These are phyloP conservation scores for Cladophialophora bantiana DNA, from an alignment of 2,329 filamentous ascomycete genomes.

Conservation along the genomic window DNA sequence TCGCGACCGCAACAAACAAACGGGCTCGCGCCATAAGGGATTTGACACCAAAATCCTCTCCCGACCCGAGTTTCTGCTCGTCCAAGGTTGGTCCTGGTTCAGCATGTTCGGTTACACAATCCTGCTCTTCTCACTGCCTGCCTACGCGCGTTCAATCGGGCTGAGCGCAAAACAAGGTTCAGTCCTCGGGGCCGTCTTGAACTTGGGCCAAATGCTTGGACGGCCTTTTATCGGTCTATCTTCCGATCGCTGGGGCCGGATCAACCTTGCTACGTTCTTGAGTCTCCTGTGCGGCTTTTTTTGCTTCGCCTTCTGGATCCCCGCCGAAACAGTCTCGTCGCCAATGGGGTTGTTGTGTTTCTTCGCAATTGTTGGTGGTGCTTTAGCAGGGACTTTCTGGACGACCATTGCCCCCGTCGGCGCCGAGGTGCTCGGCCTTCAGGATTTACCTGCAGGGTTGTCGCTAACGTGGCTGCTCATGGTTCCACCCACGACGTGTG, in stretches of 20 bases:
- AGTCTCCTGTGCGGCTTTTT: conserved; percentile 65
- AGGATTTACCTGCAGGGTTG: conserved; percentile 63
- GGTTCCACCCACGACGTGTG: conserved; percentile 58
- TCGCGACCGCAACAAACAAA: conserved; percentile 64
- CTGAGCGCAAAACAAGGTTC: conserved; percentile 66
- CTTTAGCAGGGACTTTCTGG: conserved; percentile 68
- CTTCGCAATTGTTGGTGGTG: conserved; percentile 65
- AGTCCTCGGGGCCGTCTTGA: conserved; percentile 68
- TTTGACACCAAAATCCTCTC: conserved; percentile 63
- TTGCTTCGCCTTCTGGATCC: conserved; percentile 68
- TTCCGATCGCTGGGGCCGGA: conserved; percentile 65
- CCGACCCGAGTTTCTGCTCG: conserved; percentile 62
- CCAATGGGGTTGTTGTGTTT: conserved; percentile 60
- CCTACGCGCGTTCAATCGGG: conserved; percentile 66
- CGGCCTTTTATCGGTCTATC: conserved; percentile 69
- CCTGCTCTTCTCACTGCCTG: conserved; percentile 68
- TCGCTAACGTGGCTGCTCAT: conserved; percentile 67
- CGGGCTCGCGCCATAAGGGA: conserved; percentile 59
- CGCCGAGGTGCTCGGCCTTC: conserved; percentile 67
- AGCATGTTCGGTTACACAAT: conserved; percentile 71
- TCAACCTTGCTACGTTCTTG: conserved; percentile 67
- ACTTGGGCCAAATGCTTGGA: conserved; percentile 64
- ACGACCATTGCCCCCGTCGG: conserved; percentile 64
- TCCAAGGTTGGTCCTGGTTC: conserved; percentile 66
- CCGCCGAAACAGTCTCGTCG: conserved; percentile 59